Evolutionary conservation across 164 flowering plant species (phyloP).

Genomic region (Cinnamomum micranthum): DNA sequence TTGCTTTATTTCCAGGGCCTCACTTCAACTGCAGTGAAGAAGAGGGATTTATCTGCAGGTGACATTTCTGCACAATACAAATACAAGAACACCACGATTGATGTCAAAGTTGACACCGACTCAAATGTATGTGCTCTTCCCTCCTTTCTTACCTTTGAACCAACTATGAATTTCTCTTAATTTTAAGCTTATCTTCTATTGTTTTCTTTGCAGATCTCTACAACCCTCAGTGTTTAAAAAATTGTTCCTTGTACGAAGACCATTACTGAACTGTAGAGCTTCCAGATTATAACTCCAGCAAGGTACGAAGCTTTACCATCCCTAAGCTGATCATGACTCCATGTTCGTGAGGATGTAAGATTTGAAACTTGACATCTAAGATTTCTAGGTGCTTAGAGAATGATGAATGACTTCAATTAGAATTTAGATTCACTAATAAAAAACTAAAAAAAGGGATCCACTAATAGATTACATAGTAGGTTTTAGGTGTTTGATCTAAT

Average conservation of each 20-base stretch:
- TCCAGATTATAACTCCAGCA: constrained; percentile 73
- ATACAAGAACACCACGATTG: no score
- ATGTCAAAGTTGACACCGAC: no score
- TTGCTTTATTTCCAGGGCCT: constrained; percentile 46
- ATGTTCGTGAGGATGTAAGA: background rate
- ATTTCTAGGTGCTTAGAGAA: no score
- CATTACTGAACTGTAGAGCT: constrained; percentile 61
- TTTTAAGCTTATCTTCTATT: background rate
- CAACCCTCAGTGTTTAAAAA: constrained; percentile 65
- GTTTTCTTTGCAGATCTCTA: constrained; percentile 44
- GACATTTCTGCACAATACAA: constrained; percentile 48
- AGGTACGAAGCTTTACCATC: constrained; percentile 38
- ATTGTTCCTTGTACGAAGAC: constrained; percentile 78
- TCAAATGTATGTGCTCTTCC: no score
- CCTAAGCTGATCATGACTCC: background rate
- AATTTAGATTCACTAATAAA: no score
- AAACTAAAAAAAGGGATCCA: no score
- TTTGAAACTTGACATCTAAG: no score
- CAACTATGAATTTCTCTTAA: no score
- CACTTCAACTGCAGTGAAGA: constrained; percentile 73
- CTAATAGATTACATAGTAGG: no score
- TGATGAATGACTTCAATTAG: no score
- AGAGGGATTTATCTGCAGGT: constrained; percentile 77
- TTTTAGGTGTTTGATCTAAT: no score
- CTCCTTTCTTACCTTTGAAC: no score